Base-by-base conservation (phyloP, 768 basidiomycete genomes). In the Pulveroboletus sp. region DNA sequence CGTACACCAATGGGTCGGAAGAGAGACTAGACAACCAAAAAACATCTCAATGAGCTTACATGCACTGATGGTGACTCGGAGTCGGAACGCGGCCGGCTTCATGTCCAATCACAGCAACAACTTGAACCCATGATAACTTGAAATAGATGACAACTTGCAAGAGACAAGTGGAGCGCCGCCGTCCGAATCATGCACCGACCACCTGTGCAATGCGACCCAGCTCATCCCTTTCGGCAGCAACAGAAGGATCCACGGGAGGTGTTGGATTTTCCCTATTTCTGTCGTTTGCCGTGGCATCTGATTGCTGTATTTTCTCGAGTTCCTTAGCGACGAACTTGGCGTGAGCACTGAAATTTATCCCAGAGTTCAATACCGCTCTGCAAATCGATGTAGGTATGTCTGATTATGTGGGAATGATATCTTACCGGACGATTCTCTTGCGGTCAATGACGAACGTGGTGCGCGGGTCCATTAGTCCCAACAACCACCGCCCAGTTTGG, bases 401-500 rank as follows among this genome's bases (percentile, higher is more conserved):
- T 31, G 31, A 44, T 13, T 10, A n/a, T 44, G 35, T 42, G 36
- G 12, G 42, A 44, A 16, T 8, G 34, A 33, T 5, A 24, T 74
- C 52, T 29, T 64, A 87, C 82, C 77, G 75, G 24, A 93, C 71
- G 38, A 81, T 69, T 9, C 91, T 90, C 43, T 84, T 74, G 42
- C 69, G 73, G 62, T 90, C 88, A 51, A 93, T 81, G 57, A 92
- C 73, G 60, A 90, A 85, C 3, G 90, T 93, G 29, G 81, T 78
- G 12, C 91, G 78, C 5, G 80, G 78, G 35, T 79, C 75, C 0
- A 70, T 69, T 12, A 92, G 52, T 16, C 91, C 90, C 24, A 91
- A 63, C 53, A 92, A 56, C 1, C 80, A 80, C 56, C 78, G 84
- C 11, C 79, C 80, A n/a, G 90, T 75, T 2, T 74, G 68, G 58